Base-by-base conservation (phyloP, 2,329 filamentous ascomycete species). In the Penicillium occitanis region DNA sequence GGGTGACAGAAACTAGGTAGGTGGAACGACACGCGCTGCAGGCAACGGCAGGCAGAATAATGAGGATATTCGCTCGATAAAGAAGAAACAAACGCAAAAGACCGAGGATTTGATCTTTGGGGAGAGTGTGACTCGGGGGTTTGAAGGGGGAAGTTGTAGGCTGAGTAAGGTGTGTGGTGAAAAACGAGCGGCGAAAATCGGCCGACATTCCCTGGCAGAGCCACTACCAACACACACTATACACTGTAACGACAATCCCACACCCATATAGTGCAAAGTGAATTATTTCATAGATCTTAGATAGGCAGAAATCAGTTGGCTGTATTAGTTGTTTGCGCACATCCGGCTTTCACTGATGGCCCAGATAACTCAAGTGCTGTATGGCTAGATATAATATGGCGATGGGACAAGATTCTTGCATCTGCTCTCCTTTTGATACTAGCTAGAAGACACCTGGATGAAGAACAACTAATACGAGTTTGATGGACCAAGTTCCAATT, bases 101-200 rank as follows among this genome's bases (percentile, higher is more conserved):
- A 57, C n/a, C 53, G 33, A 25, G n/a, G 4, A 8, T 25, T 13
- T 25, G 53, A 19, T 37, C n/a, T 40, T 37, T 55, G 51, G 3
- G 53, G 33, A 22, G 53, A 40, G 53, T 5, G 53, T 17, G 11
- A 57, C n/a, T 57, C 14, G 22, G 22, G 13, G 57, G 7, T 19
- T 25, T 42, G 57, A 28, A 46, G 37, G 57, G 25, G 35, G 25
- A 60, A 60, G 57, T 28, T 46, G 57, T 46, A 60, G 37, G 40
- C 57, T 60, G 57, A 60, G 57, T 53, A 53, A 53, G 50, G 50
- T 53, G 50, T 53, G 25, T 53, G 35, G 57, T 44, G 57, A 46
- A 60, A 46, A 60, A 44, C 33, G 57, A 65, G 63, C 62, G 62
- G 62, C 62, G 13, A 64, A 63, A 64, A 58, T 64, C 62, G 62